Conservation (phyloP, 345 rosid genomes). For the Adansonia digitata region DNA sequence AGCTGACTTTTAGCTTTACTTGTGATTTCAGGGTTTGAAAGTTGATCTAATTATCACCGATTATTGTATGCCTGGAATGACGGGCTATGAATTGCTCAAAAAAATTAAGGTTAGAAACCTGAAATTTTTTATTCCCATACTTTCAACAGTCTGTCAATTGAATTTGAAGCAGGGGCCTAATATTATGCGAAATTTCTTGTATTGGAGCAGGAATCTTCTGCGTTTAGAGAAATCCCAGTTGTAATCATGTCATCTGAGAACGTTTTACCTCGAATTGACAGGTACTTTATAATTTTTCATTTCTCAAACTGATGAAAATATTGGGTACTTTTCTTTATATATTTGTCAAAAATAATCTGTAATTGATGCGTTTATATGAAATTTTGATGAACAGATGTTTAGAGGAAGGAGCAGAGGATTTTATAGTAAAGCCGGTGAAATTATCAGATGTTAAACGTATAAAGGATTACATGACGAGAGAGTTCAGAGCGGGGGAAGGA, state of each 20-base stretch:
- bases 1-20: neutral
- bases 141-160: neutral
- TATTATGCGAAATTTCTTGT: neutral
- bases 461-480: slow-evolving; percentile 48
- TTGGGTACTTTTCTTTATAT: too few species aligned
- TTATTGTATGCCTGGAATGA: slow-evolving; percentile 99
- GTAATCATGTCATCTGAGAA: slow-evolving; percentile 98
- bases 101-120: slow-evolving; percentile 63
- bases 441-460: slow-evolving; percentile 75
- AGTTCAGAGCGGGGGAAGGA: neutral
- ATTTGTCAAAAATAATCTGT: too few species aligned
- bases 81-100: slow-evolving; percentile 92
- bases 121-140: slow-evolving; percentile 4
- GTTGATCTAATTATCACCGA: slow-evolving; percentile 93
- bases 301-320: too few species aligned
- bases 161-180: too few species aligned
- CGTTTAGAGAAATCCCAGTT: slow-evolving; percentile 69
- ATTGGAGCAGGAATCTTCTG: slow-evolving; percentile 62
- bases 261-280: slow-evolving; percentile 66
- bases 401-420: slow-evolving; percentile 96
- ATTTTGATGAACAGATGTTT: slow-evolving; percentile 49
- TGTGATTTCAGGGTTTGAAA: slow-evolving; percentile 53
- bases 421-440: slow-evolving; percentile 89
- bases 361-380: neutral
- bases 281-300: too few species aligned